phyloP scores from a whole-genome alignment of 2,329 filamentous ascomycete species.

The Aspergillus novofumigatus region DNA sequence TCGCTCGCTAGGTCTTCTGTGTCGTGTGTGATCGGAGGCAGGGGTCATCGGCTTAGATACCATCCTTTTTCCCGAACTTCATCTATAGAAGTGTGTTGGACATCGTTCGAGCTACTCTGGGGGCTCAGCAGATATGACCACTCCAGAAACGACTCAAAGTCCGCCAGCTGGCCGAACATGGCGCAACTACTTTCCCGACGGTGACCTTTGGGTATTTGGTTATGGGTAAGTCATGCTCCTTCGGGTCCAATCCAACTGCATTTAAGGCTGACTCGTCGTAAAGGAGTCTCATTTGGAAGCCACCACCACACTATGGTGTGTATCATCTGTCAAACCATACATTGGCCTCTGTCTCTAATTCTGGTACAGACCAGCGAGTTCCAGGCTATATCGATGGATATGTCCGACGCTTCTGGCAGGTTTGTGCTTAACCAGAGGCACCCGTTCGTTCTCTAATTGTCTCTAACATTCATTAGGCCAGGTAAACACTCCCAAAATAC shows the following conservation, averaged over 20 bases:
- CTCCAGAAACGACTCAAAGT: constrained; percentile 16
- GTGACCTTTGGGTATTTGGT: constrained; percentile 93
- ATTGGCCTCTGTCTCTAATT: background rate
- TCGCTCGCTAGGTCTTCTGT: background rate
- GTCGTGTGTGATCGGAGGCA: background rate
- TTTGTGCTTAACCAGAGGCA: constrained; percentile 44
- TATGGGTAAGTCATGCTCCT: constrained; percentile 68
- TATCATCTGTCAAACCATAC: background rate
- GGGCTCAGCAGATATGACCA: constrained; percentile 10
- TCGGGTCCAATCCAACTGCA: background rate
- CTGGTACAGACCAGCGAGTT: constrained; percentile 67
- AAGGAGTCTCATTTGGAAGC: constrained; percentile 97
- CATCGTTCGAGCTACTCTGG: constrained; percentile 2
- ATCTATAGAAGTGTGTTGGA: background rate
- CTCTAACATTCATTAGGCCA: constrained; percentile 23
- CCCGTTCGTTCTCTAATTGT: background rate
- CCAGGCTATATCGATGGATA: constrained; percentile 92
- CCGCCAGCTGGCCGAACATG: constrained; percentile 37
- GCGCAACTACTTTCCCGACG: constrained; percentile 41
- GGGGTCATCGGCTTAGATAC: background rate
- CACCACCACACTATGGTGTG: constrained; percentile 89
- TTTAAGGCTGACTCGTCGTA: constrained; percentile 8
- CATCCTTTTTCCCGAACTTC: background rate
- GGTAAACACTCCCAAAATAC: constrained; percentile 15
- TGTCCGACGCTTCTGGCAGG: constrained; percentile 97